These are phyloP conservation scores for Scleroderma bovista DNA, from an alignment of 768 basidiomycete species.

Conservation along the genomic window DNA sequence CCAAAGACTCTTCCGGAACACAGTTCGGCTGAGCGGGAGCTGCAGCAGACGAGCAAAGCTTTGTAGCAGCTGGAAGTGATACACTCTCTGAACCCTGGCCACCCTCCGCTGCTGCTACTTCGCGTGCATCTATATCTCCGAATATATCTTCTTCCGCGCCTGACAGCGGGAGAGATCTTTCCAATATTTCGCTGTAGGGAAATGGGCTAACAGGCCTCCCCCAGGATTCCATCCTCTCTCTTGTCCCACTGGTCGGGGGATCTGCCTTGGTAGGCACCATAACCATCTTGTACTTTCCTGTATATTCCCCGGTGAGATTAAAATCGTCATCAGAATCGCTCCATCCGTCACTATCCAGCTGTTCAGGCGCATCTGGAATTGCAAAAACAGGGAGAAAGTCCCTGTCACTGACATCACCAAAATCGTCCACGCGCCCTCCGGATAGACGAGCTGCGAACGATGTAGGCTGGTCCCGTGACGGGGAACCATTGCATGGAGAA, in stretches of 20 bases:
- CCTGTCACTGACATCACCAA: not conserved
- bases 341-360: constrained; percentile 10
- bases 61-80: constrained; percentile 14
- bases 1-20: constrained; percentile 13
- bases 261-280: constrained; percentile 58
- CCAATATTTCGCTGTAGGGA: constrained; percentile 36
- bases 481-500: constrained; percentile 19
- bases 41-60: not conserved
- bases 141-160: constrained; percentile 7
- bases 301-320: constrained; percentile 53
- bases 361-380: constrained; percentile 1
- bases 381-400: constrained; percentile 16
- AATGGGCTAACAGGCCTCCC: constrained; percentile 69
- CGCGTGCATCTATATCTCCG: too few species aligned
- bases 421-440: not conserved
- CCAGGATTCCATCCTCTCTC: constrained; percentile 50
- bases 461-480: not conserved
- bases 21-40: not conserved
- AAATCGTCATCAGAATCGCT: constrained; percentile 30
- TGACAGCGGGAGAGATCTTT: constrained; percentile 19
- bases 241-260: constrained; percentile 54
- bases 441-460: constrained; percentile 20
- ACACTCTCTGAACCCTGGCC: constrained; percentile 10
- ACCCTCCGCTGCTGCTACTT: not conserved
- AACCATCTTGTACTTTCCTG: constrained; percentile 55